Evolutionary conservation across 768 basidiomycete genomes (phyloP), one percentile per base, ranked within the genome.

Genomic region (Fistulinella prunicolor): DNA sequence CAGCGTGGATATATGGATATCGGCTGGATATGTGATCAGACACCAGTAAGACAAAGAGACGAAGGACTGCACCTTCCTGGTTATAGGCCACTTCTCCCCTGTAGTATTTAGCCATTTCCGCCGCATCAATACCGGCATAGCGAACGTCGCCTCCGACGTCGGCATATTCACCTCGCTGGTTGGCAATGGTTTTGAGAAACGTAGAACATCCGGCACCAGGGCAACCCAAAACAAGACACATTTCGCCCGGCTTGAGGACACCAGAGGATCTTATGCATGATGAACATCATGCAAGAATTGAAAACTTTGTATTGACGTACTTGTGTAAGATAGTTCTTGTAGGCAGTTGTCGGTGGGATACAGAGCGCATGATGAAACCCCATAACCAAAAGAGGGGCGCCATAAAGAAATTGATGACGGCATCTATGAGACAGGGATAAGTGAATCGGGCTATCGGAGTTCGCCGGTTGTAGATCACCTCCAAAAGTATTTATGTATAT

Each of bases 121-220:
- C 68, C 1, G 86, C 82, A 24, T 75, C 73, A 42, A 94, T 87
- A 13, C 90, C 91, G 23, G 86, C 89, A 60, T 94, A 95, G 2
- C 77, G 70, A n/a, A 94, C 83, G 13, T 88, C 74, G 26, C 92
- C 90, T 1, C 69, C 62, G 41, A 94, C 79, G 4, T 57, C 70
- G 1, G 80, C 73, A 61, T 80, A 94, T 12, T 78, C 85, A 8
- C 71, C 72, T 4, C 88, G 77, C 51, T 83, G 77, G 62, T 94
- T 92, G 17, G 93, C 79, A 50, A 95, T 84, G 0, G 82, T 68
- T 67, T 90, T 92, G 19, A 95, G 74, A 70, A 95, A 92, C 0
- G 93, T 88, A 1, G 85, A 81, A 62, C 93, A 94, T 28, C 92
- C 92, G 6, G 88, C 78, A 1, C 86, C 87, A 4, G 91, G 91